Base-by-base conservation (phyloP, 2,329 filamentous ascomycete genomes). In the Fusarium dlaminii region DNA sequence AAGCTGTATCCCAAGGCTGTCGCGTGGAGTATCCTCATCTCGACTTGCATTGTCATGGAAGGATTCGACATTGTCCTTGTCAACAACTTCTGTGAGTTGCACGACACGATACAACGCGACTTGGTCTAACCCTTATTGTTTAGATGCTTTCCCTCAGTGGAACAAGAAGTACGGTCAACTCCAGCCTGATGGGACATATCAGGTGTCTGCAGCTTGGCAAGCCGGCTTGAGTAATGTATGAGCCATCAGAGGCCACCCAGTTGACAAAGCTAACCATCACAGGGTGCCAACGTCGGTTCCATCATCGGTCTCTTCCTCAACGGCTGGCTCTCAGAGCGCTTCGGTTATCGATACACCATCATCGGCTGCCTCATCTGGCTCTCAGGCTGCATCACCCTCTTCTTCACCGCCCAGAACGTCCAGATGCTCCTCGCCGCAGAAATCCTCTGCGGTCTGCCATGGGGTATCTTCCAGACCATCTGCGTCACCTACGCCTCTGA, bases 401-500 rank as follows among this genome's bases (percentile, higher is more conserved):
- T 76, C 62, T 76, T 76, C 37, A 77, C 64, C n/a, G 75, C 75
- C 1, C 64, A 68, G 20, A 77, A 77, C 17, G 65, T 77, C 14
- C 60, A 72, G 10, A 77, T 74, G 34, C 75, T 77, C 7, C 66
- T 77, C 29, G 73, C 64, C 2, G 75, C 73, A 14, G 73, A 77
- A 43, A 74, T 77, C 18, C 65, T 77, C 20, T 70, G 71, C 15
- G 75, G 75, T 30, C 49, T 77, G 3, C 75, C 75, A 1, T 75
- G 73, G 70, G 75, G 75, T 24, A 77, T 77, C 14, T 77, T 77
- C 48, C 75, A 77, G 29, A 77, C 74, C 27, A 75, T 75, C 51
- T 75, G 73, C 20, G 71, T 75, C 30, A 75, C 73, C 13, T 75
- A 75, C 37, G 73, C 91, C 34, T 90, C 90, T 63, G 92, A 94